A percentile compares a stretch with the other conserved stretches of the same genome.
These are phyloP conservation scores for Rosa persica DNA, from an alignment of 306 rosid species.

Conservation along the genomic window DNA sequence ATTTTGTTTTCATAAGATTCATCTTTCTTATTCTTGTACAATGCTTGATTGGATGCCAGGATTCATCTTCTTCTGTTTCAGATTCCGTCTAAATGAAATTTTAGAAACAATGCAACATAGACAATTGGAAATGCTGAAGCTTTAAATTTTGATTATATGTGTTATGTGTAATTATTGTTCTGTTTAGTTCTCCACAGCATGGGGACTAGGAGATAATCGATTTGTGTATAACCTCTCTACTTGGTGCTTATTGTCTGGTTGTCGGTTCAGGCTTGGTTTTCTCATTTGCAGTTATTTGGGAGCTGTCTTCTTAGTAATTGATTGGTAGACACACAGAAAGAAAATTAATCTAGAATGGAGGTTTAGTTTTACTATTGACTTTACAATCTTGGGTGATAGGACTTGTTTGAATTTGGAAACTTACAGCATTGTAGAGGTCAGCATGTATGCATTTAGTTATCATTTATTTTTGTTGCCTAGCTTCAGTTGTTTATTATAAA, in stretches of 20 bases:
- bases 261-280: too few relatives aligned
- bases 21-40: background rate
- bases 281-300: background rate
- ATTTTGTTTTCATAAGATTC: background rate
- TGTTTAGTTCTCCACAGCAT: background rate
- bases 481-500: background rate
- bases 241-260: background rate
- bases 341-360: background rate
- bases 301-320: background rate
- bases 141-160: background rate
- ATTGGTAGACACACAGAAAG: background rate
- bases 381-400: background rate
- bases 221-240: background rate
- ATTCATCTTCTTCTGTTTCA: background rate
- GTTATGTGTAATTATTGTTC: background rate
- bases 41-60: background rate
- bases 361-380: background rate
- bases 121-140: conserved; percentile 8
- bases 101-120: too few relatives aligned
- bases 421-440: background rate
- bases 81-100: too few relatives aligned
- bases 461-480: background rate
- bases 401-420: background rate
- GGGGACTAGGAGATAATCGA: background rate
- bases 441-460: background rate